phyloP scores from a whole-genome alignment of 2,329 filamentous ascomycete genomes.

The Xylaria digitata region DNA sequence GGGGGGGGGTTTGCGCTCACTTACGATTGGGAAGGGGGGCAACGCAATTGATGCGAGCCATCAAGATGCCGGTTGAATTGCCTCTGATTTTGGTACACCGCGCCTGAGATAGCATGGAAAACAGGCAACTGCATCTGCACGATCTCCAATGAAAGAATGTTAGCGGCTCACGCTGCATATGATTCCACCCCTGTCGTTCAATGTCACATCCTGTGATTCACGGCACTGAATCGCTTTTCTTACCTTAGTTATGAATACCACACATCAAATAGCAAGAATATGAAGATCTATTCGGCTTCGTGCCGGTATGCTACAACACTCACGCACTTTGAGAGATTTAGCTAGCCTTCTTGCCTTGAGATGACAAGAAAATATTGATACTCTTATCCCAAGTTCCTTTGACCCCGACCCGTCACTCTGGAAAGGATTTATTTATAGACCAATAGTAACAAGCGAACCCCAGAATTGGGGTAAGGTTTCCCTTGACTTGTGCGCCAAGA shows the following conservation, averaged over 20 bases:
- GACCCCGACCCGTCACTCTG: constrained; percentile 36
- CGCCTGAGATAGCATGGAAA: constrained; percentile 28
- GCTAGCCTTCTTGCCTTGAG: not conserved
- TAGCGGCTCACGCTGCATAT: constrained; percentile 36
- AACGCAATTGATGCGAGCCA: constrained; percentile 11
- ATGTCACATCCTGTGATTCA: not conserved
- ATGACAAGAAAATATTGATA: constrained; percentile 3
- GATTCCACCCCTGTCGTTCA: constrained; percentile 13
- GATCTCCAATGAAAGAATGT: constrained; percentile 36
- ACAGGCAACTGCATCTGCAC: constrained; percentile 30
- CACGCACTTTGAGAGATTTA: not conserved
- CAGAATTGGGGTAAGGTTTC: constrained; percentile 25
- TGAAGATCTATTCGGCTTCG: not conserved
- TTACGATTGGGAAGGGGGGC: constrained; percentile 1
- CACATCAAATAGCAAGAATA: not conserved
- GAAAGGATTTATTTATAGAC: constrained; percentile 23
- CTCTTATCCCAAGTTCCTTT: not conserved
- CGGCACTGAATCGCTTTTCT: not conserved
- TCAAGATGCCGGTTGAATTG: constrained; percentile 8
- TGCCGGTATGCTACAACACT: not conserved
- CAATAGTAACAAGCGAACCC: constrained; percentile 37
- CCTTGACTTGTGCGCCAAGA: constrained; percentile 32
- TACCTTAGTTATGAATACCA: not conserved
- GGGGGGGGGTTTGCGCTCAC: not conserved
- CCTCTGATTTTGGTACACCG: constrained; percentile 23